Base-by-base conservation (phyloP, 371 early-diverging fungal species). In the Mortierella sp. region DNA sequence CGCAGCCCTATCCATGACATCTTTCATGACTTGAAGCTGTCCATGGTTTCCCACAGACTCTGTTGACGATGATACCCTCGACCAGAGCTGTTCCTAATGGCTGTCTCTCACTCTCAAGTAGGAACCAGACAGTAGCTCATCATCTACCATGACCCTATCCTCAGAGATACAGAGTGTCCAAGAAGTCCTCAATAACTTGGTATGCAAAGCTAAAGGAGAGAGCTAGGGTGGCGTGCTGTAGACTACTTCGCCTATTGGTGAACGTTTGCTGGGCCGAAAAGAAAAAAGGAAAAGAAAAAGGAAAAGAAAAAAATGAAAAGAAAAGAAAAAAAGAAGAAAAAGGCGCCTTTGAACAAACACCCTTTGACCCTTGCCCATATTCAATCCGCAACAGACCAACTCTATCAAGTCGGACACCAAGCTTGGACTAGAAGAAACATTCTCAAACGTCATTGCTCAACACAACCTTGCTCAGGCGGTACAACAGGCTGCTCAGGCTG, bases 171-270 rank as follows among this genome's bases (percentile, higher is more conserved):
- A 74, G 30, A 15, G 30, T 28, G 76, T 75, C 26, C 76, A 75
- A 26, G 76, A 75, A 29, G 76, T 75, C 43, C 57, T 75, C 45
- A 75, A 75, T 51, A 71, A 67, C 64, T 29, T 75, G 62, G 76
- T 75, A 56, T 37, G 37, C 37, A 5, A 3, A 9, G 3, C 37
- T 37, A 9, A 37, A 37, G 37, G 5, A 37, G 37, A 37, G 37
- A 37, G 9, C 37, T 37, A n/a, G 37, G 37, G 37, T 37, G 37
- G 37, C 37, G 37, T 37, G 37, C 37, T 37, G 37, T 37, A 37
- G 9, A 9, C 37, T 37, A 37, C 37, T 37, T 9, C 37, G 37
- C 37, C 37, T 37, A 37, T 37, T 37, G 37, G 37, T 37, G 37
- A 5, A 5, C 9, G 37, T 37, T 9, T 37, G 9, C 37, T 5